A percentile compares a stretch with the other conserved stretches of the same genome.
phyloP scores from a whole-genome alignment of 495 filamentous ascomycete species.

The Hyphodiscus hymeniophilus region DNA sequence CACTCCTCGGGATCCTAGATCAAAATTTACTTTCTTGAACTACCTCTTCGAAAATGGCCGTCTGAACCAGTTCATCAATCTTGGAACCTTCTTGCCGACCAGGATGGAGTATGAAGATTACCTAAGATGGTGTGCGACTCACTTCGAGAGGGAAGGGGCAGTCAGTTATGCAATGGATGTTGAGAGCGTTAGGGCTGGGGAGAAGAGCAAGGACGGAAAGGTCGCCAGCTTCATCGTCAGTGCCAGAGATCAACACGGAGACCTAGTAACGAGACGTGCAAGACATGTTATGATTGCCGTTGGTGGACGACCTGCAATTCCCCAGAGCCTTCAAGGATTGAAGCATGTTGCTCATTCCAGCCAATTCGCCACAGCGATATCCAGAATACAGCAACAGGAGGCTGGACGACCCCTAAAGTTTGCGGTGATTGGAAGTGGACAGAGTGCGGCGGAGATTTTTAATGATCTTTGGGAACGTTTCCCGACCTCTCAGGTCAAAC shows the following conservation, averaged over 20 bases:
- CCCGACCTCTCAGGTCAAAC: conserved; percentile 63
- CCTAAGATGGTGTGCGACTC: conserved; percentile 80
- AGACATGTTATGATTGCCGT: conserved; percentile 81
- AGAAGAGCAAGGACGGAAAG: conserved; percentile 34
- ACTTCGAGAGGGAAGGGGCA: conserved; percentile 68
- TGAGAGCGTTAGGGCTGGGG: conserved; percentile 39
- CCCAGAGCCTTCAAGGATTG: conserved; percentile 25
- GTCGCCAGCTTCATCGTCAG: conserved; percentile 42
- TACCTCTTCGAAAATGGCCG: conserved; percentile 75
- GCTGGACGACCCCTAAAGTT: conserved; percentile 31
- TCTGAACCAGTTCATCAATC: conserved; percentile 81
- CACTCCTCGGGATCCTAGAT: conserved; percentile 77
- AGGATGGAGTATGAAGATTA: conserved; percentile 93
- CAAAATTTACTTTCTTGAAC: conserved; percentile 91
- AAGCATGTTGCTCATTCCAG: conserved; percentile 77
- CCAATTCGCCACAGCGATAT: conserved; percentile 62
- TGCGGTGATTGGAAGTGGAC: conserved; percentile 79
- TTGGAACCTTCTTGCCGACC: conserved; percentile 79
- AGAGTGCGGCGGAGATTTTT: conserved; percentile 94
- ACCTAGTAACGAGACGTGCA: conserved; percentile 35
- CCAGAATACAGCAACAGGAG: conserved; percentile 39
- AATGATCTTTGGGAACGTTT: conserved; percentile 77
- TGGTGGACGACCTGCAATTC: conserved; percentile 74
- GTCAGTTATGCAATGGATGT: conserved; percentile 77
- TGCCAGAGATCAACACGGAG: conserved; percentile 31